Conservation (phyloP, 495 filamentous ascomycete species). For the Astrothelium macrocarpum region DNA sequence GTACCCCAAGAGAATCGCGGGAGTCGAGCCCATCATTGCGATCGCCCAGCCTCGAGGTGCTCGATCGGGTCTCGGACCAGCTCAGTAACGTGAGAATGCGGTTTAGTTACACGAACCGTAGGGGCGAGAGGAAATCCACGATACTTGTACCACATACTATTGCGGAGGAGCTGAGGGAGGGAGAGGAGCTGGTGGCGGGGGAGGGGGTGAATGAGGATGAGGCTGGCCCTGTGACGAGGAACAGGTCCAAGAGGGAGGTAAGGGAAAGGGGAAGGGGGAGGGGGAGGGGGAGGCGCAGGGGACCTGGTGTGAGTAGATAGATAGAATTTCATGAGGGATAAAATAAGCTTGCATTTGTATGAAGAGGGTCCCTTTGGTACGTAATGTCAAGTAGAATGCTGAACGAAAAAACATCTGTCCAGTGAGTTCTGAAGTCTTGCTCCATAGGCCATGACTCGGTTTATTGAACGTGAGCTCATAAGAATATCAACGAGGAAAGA, state of each 20-base stretch:
- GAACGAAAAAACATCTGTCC: no score
- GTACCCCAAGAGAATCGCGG: not conserved
- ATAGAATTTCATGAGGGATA: no score
- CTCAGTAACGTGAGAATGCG: not conserved
- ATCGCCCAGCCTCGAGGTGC: not conserved
- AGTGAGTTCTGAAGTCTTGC: no score
- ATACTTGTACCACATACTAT: not conserved
- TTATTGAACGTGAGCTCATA: no score
- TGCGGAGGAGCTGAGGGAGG: constrained; percentile 18
- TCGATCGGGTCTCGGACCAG: not conserved
- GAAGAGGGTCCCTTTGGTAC: no score
- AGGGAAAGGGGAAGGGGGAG: not conserved
- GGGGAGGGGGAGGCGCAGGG: not conserved
- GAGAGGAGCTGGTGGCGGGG: constrained; percentile 20
- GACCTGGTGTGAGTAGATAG: not conserved
- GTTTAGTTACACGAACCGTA: not conserved
- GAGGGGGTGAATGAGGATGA: constrained; percentile 32
- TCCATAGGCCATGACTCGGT: no score
- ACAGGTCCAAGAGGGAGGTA: not conserved
- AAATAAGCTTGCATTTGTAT: no score
- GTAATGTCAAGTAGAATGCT: no score
- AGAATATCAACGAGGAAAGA: no score
- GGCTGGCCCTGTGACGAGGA: not conserved
- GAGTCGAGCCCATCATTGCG: not conserved
- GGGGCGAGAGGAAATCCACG: not conserved